Percentiles rank a stretch among this genome's conserved stretches.
phyloP scores from a whole-genome alignment of 495 filamentous ascomycete genomes.

The Elaphomyces granulatus region DNA sequence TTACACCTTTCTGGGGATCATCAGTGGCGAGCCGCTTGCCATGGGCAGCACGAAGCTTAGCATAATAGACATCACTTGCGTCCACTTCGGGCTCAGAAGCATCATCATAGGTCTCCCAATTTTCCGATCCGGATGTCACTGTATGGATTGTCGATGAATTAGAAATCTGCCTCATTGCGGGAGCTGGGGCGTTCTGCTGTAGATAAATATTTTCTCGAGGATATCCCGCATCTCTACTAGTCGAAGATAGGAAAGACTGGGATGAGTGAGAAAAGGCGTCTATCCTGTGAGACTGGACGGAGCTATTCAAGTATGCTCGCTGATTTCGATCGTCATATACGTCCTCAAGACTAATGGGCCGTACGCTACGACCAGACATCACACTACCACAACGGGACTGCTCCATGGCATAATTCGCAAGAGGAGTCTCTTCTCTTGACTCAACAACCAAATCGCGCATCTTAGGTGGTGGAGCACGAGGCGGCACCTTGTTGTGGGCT shows the following conservation, averaged over 20 bases:
- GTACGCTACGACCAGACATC: conserved; percentile 49
- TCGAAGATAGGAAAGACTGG: conserved; percentile 24
- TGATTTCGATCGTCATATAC: conserved; percentile 59
- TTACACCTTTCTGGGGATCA: conserved; percentile 32
- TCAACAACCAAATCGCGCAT: conserved; percentile 70
- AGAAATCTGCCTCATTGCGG: conserved; percentile 53
- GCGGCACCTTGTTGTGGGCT: conserved; percentile 43
- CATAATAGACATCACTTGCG: conserved; percentile 60
- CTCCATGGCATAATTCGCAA: conserved; percentile 39
- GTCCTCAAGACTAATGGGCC: conserved; percentile 71
- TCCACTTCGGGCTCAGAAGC: conserved; percentile 60
- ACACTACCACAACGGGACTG: conserved; percentile 52
- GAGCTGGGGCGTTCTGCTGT: conserved; percentile 28
- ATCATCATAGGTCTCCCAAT: conserved; percentile 90
- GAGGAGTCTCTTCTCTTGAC: conserved; percentile 47
- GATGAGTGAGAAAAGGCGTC: conserved; percentile 27
- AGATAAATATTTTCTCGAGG: conserved; percentile 30
- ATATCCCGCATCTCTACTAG: conserved; percentile 15
- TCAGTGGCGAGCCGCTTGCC: conserved; percentile 50
- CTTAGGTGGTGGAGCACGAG: conserved; percentile 66
- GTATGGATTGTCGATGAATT: conserved; percentile 50
- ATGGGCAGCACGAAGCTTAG: conserved; percentile 52
- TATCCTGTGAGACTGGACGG: conserved; percentile 22
- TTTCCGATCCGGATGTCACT: conserved; percentile 65
- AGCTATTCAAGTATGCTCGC: conserved; percentile 35